Evolutionary conservation across 2,329 filamentous ascomycete genomes (phyloP), one percentile per base, ranked within the genome.

Genomic region (Sclerotiophoma versabilis): DNA sequence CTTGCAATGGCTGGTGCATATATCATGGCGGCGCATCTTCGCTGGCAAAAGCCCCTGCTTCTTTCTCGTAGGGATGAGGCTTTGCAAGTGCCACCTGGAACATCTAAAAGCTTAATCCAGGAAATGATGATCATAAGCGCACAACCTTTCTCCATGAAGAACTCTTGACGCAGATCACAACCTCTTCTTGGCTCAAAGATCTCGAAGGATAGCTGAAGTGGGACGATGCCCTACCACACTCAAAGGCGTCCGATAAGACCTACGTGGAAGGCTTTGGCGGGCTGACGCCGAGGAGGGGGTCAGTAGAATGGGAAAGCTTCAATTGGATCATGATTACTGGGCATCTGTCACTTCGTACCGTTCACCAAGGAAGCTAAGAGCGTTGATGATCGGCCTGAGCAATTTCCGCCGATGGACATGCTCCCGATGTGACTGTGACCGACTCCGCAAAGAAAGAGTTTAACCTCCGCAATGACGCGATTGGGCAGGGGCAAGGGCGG

Each of bases 401-500:
- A 26, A 44, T 49, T 36, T 30, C 42, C 37, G 41, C 38, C 49
- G 32, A 38, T 23, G 42, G 29, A n/a, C 27, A 56, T 53, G 30
- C 39, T 52, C 29, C 46, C 48, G 30, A 45, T n/a, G 29, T 32
- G 52, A 41, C 36, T 44, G 49, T 46, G 55, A 59, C 58, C 55
- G 55, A 44, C 55, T 49, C 41, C 34, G 25, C 20, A 43, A 23
- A 53, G 30, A 19, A 19, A 37, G 32, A 27, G 30, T 34, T 30
- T 63, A 60, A 33, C 41, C 41, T 60, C 54, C 59, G 54, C 54
- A 34, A 29, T 34, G 32, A 25, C 33, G 50, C 42, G 26, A 63
- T 64, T 64, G 57, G 58, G 42, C 49, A 46, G 53, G 44, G 34
- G 42, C 49, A 46, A 50, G 44, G 34, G 48, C 49, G 45, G 54